Conservation (phyloP, 208 protist genomes). For the Herpetomonas muscarum region DNA sequence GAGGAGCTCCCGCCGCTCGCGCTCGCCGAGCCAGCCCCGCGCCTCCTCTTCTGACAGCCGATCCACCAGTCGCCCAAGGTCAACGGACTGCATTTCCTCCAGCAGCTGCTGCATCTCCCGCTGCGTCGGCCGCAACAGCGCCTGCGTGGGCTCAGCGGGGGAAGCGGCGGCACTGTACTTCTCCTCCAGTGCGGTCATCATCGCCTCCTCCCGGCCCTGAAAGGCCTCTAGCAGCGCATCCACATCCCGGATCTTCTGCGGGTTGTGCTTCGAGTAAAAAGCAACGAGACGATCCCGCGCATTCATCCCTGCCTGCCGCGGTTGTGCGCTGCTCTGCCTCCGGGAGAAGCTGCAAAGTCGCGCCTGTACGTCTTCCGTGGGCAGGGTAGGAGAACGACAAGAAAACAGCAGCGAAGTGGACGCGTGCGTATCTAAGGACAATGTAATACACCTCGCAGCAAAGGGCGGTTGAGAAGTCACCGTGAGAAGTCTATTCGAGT, state of each 20-base stretch:
- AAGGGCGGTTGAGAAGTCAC: too few species aligned
- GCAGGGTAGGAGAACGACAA: too few species aligned
- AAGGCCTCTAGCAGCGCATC: constrained; percentile 40
- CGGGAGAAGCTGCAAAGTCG: too few species aligned
- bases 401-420: too few species aligned
- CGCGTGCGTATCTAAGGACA: too few species aligned
- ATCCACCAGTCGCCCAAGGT: constrained; percentile 14
- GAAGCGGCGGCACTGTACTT: constrained; percentile 22
- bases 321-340: too few species aligned
- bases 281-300: constrained; percentile 30
- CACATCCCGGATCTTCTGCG: constrained; percentile 41
- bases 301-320: too few species aligned
- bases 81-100: constrained; percentile 28
- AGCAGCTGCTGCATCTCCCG: constrained; percentile 30
- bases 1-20: constrained; percentile 12
- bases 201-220: constrained; percentile 41
- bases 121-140: background rate
- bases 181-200: constrained; percentile 34
- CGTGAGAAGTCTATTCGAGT: too few species aligned
- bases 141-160: background rate
- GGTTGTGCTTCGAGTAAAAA: constrained; percentile 60
- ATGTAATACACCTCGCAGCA: too few species aligned
- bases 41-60: constrained; percentile 9
- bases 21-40: background rate
- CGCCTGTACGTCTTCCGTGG: too few species aligned